Evolutionary conservation across 2,329 filamentous ascomycete genomes (phyloP), one percentile per base, ranked within the genome.

Genomic region (Didymella arachidicola): DNA sequence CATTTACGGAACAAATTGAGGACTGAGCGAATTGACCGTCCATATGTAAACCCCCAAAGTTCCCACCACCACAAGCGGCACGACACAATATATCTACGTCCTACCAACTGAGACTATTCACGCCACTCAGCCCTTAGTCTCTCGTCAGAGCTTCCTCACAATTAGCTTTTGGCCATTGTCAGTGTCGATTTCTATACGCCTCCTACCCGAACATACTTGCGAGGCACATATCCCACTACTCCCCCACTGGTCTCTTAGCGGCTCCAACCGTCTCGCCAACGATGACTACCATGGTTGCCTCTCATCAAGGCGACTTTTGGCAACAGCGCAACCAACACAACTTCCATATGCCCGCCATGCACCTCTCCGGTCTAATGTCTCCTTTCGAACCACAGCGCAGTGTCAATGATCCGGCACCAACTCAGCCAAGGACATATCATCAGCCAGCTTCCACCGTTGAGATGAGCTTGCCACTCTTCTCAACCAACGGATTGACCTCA

Each of bases 271-370:
- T 51, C 11, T 60, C 61, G 62, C 67, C 64, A 64, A 64, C 66
- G 60, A 78, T 78, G 74, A 71, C 76, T 45, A 69, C 73, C 50
- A 74, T 76, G 59, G 68, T 78, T 71, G 74, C 72, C 47, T 63
- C 71, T 61, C 74, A 77, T 18, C 75, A 74, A 56, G 59, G 66
- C 39, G 68, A 64, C 45, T 60, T 76, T 48, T 78, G 75, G 75
- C 73, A 71, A 62, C 68, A 69, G 54, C 72, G 71, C 64, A 60
- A 64, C 45, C 70, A 76, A 42, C 65, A 69, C 43, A 34, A 67
- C 26, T 62, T 72, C 38, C 69, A 75, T 42, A 67, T 73, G 26
- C 60, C 69, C 25, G 70, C 66, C 63, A 72, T 76, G 66, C 66
- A 70, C 52, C 68, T 72, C 57, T 57, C 69, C 41, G 68, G 62